A percentile compares a stretch with the other conserved stretches of the same genome.
Evolutionary conservation across 306 rosid species (phyloP).

Genomic region (Cercis canadensis): DNA sequence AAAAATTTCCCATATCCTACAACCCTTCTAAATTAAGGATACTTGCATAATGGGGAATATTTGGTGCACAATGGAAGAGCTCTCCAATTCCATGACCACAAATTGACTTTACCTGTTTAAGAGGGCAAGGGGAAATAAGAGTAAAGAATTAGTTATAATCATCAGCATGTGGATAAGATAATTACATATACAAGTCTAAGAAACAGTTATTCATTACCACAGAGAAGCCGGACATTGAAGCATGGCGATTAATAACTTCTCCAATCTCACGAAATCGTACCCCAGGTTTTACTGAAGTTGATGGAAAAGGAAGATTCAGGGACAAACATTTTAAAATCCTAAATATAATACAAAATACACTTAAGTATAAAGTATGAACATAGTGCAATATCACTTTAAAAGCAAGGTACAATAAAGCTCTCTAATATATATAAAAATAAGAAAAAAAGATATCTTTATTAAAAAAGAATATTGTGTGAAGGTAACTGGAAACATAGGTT

Average conservation of each 20-base stretch:
- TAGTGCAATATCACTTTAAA: background rate
- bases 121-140: slow-evolving; percentile 19
- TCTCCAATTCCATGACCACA: slow-evolving; percentile 99
- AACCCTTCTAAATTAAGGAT: slow-evolving; percentile 42
- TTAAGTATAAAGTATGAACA: slow-evolving; percentile 14
- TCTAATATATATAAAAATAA: no score
- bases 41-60: slow-evolving; percentile 93
- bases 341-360: background rate
- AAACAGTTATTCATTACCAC: slow-evolving; percentile 67
- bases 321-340: slow-evolving; percentile 21
- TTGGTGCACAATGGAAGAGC: slow-evolving; percentile 96
- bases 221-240: slow-evolving; percentile 80
- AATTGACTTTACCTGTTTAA: slow-evolving; percentile 68
- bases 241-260: slow-evolving; percentile 87
- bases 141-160: slow-evolving; percentile 22
- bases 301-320: slow-evolving; percentile 31
- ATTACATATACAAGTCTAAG: slow-evolving; percentile 9
- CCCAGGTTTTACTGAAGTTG: slow-evolving; percentile 85
- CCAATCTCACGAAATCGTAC: slow-evolving; percentile 94
- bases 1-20: background rate
- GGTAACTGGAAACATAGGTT: no score
- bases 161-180: slow-evolving; percentile 16
- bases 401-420: no score
- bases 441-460: no score
- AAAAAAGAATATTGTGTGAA: no score